Conservation (phyloP, 257 asterid species). For the Galeopsis tetrahit region DNA sequence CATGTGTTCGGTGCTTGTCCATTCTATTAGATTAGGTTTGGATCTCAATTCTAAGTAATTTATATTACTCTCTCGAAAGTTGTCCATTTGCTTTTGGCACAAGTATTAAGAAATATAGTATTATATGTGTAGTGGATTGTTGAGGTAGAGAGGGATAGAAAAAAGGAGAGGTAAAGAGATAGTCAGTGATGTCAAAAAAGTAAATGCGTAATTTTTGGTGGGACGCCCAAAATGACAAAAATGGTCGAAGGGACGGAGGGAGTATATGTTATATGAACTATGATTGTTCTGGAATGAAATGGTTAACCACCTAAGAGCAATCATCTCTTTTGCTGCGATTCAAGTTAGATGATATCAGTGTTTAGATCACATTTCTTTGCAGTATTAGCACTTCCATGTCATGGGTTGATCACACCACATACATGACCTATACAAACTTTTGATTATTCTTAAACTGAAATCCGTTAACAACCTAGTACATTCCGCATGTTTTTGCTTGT, state of each 20-base stretch:
- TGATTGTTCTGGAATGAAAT: background rate
- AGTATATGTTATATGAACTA: background rate
- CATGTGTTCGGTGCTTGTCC: background rate
- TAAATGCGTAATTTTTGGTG: too few species aligned
- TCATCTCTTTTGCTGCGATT: background rate
- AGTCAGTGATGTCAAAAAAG: too few species aligned
- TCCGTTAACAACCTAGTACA: background rate
- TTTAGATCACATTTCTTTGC: background rate
- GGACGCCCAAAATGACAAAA: too few species aligned
- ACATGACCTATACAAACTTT: background rate
- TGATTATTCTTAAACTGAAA: background rate
- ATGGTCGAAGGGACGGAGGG: too few species aligned
- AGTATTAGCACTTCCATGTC: background rate
- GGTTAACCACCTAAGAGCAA: background rate
- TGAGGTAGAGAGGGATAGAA: too few species aligned
- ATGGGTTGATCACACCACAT: background rate
- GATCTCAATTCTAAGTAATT: background rate
- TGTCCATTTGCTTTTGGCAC: too few species aligned
- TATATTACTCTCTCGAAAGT: too few species aligned
- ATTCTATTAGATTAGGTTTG: background rate
- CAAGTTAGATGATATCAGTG: background rate
- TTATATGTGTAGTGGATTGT: too few species aligned
- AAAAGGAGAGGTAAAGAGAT: too few species aligned
- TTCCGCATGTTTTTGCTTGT: background rate
- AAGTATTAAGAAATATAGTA: too few species aligned